Base-by-base conservation (phyloP, 164 flowering plant genomes). In the Magnolia kwangsiensis region DNA sequence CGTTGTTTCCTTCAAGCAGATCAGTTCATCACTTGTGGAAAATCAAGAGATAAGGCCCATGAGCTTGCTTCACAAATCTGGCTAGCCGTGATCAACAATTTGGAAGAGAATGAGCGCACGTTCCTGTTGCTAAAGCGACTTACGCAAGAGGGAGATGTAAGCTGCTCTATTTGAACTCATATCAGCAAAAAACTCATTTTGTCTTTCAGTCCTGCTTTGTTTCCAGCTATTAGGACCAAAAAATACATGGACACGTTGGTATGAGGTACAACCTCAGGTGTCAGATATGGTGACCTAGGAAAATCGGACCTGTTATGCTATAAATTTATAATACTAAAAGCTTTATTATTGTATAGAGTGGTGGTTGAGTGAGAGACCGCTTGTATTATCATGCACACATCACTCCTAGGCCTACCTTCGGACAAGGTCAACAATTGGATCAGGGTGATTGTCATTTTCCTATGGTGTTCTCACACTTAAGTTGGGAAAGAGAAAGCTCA, bases 1-100 rank as follows among this genome's bases (percentile, higher is more conserved):
- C 23, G 7, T 1, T 76, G 24, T 58, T 59, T 29, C 73, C 77
- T 65, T 63, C 71, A 59, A 21, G 80, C 95, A 93, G 97, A 93
- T 86, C 97, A 93, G 82, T 90, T 93, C 69, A 86, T 91, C 76
- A 89, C 96, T 51, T 89, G 92, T 75, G 98, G 98, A 2, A 86
- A 88, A 77, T 87, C 94, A 21, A 84, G 86, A 66, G 92, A 93
- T 73, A 75, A 66, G 61, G 94, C 98, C 8, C 80, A 91, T 71
- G 94, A 93, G 79, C 93, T 91, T 63, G 90, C 90, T 83, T 86
- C 94, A 51, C 85, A 78, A 78, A 88, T 91, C 70, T 93, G 97
- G 97, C 71, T 91, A 63, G 92, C 94, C 75, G 95, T 89, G 69
- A 84, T 93, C 66, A 90, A 93, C 87, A 90, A 85, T 84, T 78